Percentiles rank a stretch among this genome's conserved stretches.
These are phyloP conservation scores for Coniella lustricola DNA, from an alignment of 2,329 filamentous ascomycete genomes.

Conservation along the genomic window DNA sequence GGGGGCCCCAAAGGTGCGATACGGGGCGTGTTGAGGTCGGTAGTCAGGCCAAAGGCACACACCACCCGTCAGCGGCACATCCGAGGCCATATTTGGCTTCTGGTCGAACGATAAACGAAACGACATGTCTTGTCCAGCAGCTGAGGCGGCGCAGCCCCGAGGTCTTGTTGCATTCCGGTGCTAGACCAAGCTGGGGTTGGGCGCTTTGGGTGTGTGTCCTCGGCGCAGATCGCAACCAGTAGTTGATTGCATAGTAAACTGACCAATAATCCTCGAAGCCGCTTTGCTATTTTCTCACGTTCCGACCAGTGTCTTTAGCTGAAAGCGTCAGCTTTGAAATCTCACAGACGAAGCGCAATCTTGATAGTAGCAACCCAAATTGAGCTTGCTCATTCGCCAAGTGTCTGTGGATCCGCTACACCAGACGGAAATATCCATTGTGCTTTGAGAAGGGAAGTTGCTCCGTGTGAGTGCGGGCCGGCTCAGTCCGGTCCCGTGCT, in stretches of 20 bases:
- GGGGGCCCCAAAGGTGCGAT: background rate
- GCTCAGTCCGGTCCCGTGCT: background rate
- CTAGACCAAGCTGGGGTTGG: background rate
- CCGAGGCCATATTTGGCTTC: conserved; percentile 5
- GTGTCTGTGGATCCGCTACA: too few relatives aligned
- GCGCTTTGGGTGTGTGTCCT: conserved; percentile 4
- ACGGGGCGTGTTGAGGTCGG: too few relatives aligned
- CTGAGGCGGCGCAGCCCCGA: conserved; percentile 10
- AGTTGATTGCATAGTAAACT: background rate
- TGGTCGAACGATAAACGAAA: conserved; percentile 13
- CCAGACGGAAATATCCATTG: background rate
- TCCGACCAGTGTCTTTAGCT: too few relatives aligned
- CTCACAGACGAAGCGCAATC: too few relatives aligned
- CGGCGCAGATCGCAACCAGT: conserved; percentile 12
- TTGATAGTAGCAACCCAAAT: too few relatives aligned
- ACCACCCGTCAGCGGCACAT: conserved; percentile 2
- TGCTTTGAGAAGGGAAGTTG: background rate
- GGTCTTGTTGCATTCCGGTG: background rate
- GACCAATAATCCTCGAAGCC: too few relatives aligned
- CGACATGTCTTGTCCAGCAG: conserved; percentile 2
- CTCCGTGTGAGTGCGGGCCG: background rate
- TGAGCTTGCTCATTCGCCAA: too few relatives aligned
- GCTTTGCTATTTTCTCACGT: too few relatives aligned
- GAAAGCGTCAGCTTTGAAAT: too few relatives aligned
- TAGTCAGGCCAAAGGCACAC: background rate